These are phyloP conservation scores for Sclerotinia borealis DNA, from an alignment of 2,329 filamentous ascomycete species.

Conservation along the genomic window DNA sequence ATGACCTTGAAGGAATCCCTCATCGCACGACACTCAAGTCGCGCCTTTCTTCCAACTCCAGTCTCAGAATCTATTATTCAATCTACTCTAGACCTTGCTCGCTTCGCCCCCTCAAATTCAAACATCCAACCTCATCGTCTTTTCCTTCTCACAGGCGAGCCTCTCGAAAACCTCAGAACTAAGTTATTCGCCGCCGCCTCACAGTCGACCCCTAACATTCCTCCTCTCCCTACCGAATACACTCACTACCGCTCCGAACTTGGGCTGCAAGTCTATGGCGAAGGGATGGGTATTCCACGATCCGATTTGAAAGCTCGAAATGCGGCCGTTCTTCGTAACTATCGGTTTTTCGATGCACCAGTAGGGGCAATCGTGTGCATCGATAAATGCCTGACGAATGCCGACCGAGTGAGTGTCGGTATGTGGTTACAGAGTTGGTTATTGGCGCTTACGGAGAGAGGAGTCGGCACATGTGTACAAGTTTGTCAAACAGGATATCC, in stretches of 20 bases:
- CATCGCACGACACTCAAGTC: constrained; percentile 1
- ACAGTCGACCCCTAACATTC: background rate
- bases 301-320: background rate
- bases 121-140: constrained; percentile 6
- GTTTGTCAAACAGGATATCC: constrained; percentile 4
- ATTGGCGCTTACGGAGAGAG: constrained; percentile 5
- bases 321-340: constrained; percentile 1
- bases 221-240: background rate
- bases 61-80: background rate
- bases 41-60: constrained; percentile 1
- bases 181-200: background rate
- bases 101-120: constrained; percentile 9
- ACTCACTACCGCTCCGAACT: constrained; percentile 3
- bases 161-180: background rate
- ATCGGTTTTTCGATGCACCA: background rate
- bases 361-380: constrained; percentile 5
- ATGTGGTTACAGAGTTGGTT: constrained; percentile 9
- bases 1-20: constrained; percentile 5
- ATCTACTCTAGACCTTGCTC: constrained; percentile 8
- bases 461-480: background rate
- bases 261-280: constrained; percentile 2
- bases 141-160: background rate
- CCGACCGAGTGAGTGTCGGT: constrained; percentile 2
- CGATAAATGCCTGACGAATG: background rate
- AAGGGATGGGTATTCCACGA: background rate